Evolutionary conservation across 2,329 filamentous ascomycete species (phyloP).

Genomic region (Pyrenophora seminiperda): DNA sequence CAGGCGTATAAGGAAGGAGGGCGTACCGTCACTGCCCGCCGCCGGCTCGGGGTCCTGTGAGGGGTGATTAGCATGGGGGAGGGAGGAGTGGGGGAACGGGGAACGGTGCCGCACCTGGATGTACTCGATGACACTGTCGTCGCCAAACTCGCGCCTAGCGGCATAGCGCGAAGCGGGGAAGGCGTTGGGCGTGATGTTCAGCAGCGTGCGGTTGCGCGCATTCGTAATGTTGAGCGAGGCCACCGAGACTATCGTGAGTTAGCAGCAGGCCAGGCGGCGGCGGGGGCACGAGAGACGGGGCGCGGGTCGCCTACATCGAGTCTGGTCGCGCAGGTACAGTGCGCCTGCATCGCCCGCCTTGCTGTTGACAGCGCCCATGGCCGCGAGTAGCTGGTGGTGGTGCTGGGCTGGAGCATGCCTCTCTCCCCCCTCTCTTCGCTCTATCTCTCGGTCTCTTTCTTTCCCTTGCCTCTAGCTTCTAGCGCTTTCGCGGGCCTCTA

Average conservation of each 20-base stretch:
- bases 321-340: constrained; percentile 89
- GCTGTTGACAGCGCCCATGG: constrained; percentile 92
- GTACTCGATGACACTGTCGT: constrained; percentile 82
- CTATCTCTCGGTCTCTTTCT: too few species aligned
- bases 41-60: constrained; percentile 74
- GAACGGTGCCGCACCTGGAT: constrained; percentile 70
- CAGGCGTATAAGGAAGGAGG: constrained; percentile 83
- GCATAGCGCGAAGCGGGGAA: constrained; percentile 82
- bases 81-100: neutral
- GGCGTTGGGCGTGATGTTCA: constrained; percentile 81
- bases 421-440: neutral
- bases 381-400: constrained; percentile 30
- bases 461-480: neutral
- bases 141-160: constrained; percentile 72
- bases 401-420: constrained; percentile 38
- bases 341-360: constrained; percentile 76
- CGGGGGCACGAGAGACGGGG: neutral
- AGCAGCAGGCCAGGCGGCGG: constrained; percentile 15
- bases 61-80: constrained; percentile 16
- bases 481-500: constrained; percentile 16
- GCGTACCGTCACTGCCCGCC: constrained; percentile 49
- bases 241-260: constrained; percentile 72
- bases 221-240: constrained; percentile 82
- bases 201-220: constrained; percentile 73
- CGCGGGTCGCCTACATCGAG: constrained; percentile 69